Base-by-base conservation (phyloP, 1,139 yeast genomes). In the Citeromyces hawaiiensis region DNA sequence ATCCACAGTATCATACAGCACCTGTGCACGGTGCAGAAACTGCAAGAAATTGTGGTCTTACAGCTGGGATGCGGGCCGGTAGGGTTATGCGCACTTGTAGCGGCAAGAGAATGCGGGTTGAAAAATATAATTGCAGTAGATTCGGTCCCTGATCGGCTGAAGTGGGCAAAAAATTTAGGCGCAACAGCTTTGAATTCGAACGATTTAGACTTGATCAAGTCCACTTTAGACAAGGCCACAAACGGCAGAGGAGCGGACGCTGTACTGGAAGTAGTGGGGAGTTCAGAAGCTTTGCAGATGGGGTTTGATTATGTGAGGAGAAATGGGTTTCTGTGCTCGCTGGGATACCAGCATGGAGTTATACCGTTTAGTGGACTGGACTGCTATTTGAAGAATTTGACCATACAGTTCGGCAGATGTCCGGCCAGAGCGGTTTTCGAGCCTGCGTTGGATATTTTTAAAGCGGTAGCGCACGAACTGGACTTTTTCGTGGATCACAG, bases 1-100 rank as follows among this genome's bases (percentile, higher is more conserved):
- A 73, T 75, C 19, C 51, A 66, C 15, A 70, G 73, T 46, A 66
- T 62, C 44, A 45, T 66, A 25, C 53, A 56, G 38, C 65, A 68
- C 32, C 52, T 64, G 23, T 55, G 64, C 4, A 44, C 49, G 19
- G 46, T 37, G 7, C 5, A 49, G 4, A 51, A 49, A 33, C 48
- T 54, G 7, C 45, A 55, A 34, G 49, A 44, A 25, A 47, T 57
- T 35, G 54, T 55, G 10, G 55, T 73, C 3, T 56, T 74, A 35
- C 80, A 74, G 45, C 50, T 76, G 4, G 83, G 83, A 1, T 70
- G 76, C 14, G 83, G 83, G 1, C 83, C 83, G 0, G 83, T 76
- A 2, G 81, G 80, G 0, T 59, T 73, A 18, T 74, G 80, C 59
- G 74, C 74, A 0, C 58, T 73, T 38, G 56, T 65, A 21, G 59